Base-by-base conservation (phyloP, 768 basidiomycete genomes). In the Boletus rubropictus region DNA sequence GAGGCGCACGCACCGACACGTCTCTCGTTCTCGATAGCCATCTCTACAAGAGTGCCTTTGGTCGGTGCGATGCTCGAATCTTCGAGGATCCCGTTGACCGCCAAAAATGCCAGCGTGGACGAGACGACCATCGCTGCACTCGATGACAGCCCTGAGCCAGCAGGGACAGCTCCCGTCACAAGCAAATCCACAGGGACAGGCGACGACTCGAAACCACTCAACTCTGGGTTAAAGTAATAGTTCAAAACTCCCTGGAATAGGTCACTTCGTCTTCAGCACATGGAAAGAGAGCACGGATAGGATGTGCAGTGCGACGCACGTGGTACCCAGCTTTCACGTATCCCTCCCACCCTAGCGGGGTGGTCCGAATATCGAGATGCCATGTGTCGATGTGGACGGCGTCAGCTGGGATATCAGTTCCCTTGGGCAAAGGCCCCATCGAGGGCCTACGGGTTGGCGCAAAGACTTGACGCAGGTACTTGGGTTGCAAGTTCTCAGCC, bases 91-190 rank as follows among this genome's bases (percentile, higher is more conserved):
- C 79, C 78, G 51, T 93, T 91, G 35, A 83, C 80, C 6, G 82
- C 82, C 22, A 93, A 69, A 61, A 93, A 89, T 0, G 85, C 79
- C 25, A 94, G 71, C 0, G 89, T 86, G 33, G 86, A 88, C 0
- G 88, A 86, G 20, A 94, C 89, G 28, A 92, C 89, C 81, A 95
- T 86, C 0, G 92, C 92, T 0, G 89, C 88, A 53, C 87, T 90
- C 3, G 87, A 90, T 7, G 87, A 90, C 5, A 95, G 69, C 1
- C 93, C 92, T 0, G 88, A 86, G 0, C 91, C 93, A 2, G 88
- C 78, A 0, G 92, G 92, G 3, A 96, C 85, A 10, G 83, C 79
- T 1, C 93, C 93, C 0, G 82, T 81, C 10, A 90, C 80, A 4
- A 92, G 73, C 9, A 91, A 55, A 54, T 92, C 80, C n/a, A 86